A percentile compares a stretch with the other conserved stretches of the same genome.
These are phyloP conservation scores for Coprinopsis cinerea DNA, from an alignment of 768 basidiomycete genomes.

Conservation along the genomic window DNA sequence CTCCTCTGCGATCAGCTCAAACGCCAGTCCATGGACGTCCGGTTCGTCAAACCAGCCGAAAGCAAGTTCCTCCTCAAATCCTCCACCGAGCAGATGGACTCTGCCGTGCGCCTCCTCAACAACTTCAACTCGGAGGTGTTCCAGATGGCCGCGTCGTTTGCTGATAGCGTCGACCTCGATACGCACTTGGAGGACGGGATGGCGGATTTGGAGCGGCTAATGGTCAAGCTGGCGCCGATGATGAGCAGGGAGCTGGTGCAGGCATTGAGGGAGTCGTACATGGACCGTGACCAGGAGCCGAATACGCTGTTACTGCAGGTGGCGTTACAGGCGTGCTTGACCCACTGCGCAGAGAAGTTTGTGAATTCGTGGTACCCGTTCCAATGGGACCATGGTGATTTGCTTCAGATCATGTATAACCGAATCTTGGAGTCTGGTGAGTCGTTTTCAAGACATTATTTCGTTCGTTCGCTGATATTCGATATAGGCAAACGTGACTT, in stretches of 20 bases:
- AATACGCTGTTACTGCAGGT: constrained; percentile 32
- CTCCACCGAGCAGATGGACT: constrained; percentile 4
- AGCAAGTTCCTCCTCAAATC: not conserved
- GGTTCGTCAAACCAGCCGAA: not conserved
- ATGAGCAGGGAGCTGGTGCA: constrained; percentile 29
- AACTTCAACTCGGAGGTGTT: constrained; percentile 34
- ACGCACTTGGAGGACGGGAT: constrained; percentile 18
- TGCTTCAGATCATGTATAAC: constrained; percentile 30
- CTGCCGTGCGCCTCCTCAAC: constrained; percentile 16
- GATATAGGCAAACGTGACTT: constrained; percentile 13
- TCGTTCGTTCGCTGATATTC: not conserved
- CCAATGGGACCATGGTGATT: constrained; percentile 36
- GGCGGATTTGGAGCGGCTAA: constrained; percentile 15
- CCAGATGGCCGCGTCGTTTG: constrained; percentile 34
- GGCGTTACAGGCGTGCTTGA: constrained; percentile 36
- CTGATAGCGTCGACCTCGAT: constrained; percentile 29
- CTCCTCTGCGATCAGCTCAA: constrained; percentile 6
- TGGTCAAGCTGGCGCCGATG: constrained; percentile 24
- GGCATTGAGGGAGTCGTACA: constrained; percentile 22
- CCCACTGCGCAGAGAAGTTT: constrained; percentile 32
- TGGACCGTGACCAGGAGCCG: constrained; percentile 12
- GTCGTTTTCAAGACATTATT: constrained; percentile 11
- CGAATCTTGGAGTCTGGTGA: constrained; percentile 32
- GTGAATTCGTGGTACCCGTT: constrained; percentile 37
- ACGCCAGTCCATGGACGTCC: constrained; percentile 7